Base-by-base conservation (phyloP, 2,329 filamentous ascomycete genomes). In the Paecilomyces sp. region DNA sequence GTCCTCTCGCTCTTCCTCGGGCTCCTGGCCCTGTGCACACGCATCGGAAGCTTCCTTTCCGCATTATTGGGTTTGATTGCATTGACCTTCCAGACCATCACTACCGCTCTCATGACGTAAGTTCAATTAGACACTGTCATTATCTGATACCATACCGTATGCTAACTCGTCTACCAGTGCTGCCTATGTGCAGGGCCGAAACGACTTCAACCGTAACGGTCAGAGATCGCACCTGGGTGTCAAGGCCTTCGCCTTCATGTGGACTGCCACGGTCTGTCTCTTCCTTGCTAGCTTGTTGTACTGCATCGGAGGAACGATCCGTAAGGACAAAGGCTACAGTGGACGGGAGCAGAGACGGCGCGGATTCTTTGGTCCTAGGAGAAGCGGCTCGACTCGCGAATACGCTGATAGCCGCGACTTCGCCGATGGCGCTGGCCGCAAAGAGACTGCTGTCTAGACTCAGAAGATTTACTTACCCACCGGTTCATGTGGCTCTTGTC, bases 181-280 rank as follows among this genome's bases (percentile, higher is more conserved):
- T 52, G 85, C 83, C 73, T 83, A 79, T 61, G 81, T 87, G 58
- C 74, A 82, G 64, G 85, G 80, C 34, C 84, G 85, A 63, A 69
- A 85, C 66, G 74, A 75, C 52, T 87, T 87, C 77, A 79, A 76
- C 54, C 65, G 66, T 59, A 79, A 79, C 64, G 78, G 77, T 59
- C 78, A 82, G 57, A 63, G 66, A 22, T 77, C 85, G 24, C 68
- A 68, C n/a, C 73, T 87, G 50, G 85, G 85, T 54, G 70, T 74
- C 56, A 84, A 86, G 67, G 80, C 83, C 25, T 84, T 83, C 68
- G 85, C 74, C 24, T 87, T 87, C 72, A 83, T 85, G 70, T 88
- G 85, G 85, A 80, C 82, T 2, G 76, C 84, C 1, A 75, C 82
- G 28, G 81, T 77, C 25, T 81, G 77, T 66, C 81, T 82, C 67